Percentiles rank a stretch among this genome's conserved stretches.
These are phyloP conservation scores for Fusarium metavorans DNA, from an alignment of 2,329 filamentous ascomycete species.

Conservation along the genomic window DNA sequence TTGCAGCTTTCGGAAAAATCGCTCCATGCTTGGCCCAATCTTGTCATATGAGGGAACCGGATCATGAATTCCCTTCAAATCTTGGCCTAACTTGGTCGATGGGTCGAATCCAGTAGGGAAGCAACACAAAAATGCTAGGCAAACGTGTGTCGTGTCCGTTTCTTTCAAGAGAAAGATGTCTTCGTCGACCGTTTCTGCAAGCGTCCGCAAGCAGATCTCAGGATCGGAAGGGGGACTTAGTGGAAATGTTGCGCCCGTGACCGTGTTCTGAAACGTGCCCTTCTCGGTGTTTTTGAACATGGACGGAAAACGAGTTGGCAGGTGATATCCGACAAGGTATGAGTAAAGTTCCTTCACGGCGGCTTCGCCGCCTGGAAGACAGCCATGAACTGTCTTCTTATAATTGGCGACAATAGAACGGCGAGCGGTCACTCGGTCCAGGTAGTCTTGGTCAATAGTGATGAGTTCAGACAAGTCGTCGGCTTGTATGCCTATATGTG, in stretches of 20 bases:
- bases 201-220: background rate
- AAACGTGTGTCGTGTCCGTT: background rate
- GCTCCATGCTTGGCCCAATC: background rate
- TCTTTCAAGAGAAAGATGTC: background rate
- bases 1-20: background rate
- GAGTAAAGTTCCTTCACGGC: background rate
- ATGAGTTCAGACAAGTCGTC: background rate
- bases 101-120: background rate
- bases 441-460: background rate
- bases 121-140: background rate
- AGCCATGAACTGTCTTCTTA: background rate
- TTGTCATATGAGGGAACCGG: background rate
- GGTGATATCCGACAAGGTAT: background rate
- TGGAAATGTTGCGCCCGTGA: background rate
- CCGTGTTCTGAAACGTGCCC: background rate
- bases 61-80: background rate
- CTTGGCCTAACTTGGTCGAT: background rate
- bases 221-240: background rate
- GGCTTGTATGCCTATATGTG: background rate
- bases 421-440: background rate
- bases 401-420: background rate
- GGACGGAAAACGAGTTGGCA: background rate
- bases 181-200: background rate
- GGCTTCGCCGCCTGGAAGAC: background rate
- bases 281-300: background rate